phyloP scores from a whole-genome alignment of 345 rosid species.

The Adansonia digitata region DNA sequence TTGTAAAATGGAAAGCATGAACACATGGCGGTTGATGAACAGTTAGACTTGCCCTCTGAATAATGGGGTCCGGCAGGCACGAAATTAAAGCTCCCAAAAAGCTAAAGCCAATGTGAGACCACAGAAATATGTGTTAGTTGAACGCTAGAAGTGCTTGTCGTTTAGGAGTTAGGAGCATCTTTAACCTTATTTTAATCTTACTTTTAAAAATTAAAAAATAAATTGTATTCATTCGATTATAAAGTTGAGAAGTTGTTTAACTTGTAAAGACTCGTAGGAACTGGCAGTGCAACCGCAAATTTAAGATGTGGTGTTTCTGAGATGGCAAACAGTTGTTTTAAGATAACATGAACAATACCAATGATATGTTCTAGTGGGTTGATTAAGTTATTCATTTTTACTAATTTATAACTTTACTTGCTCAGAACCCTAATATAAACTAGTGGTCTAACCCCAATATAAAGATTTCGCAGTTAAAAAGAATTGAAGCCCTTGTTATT shows the following conservation, averaged over 20 bases:
- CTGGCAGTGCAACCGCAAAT: slow-evolving; percentile 23
- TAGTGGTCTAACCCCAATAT: neutral
- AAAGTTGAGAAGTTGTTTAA: slow-evolving; percentile 21
- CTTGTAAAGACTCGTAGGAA: slow-evolving; percentile 7
- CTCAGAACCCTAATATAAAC: neutral
- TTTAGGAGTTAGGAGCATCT: slow-evolving; percentile 1
- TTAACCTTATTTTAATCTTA: neutral
- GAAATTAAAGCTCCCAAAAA: neutral
- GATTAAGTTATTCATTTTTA: neutral
- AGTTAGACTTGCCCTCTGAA: slow-evolving; percentile 12
- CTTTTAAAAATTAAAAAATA: neutral
- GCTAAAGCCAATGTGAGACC: neutral
- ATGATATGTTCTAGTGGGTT: neutral
- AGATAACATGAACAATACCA: no score
- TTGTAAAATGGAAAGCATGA: neutral
- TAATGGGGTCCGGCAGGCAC: slow-evolving; percentile 16
- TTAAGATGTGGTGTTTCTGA: slow-evolving; percentile 11
- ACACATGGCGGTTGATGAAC: slow-evolving; percentile 22
- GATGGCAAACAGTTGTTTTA: neutral
- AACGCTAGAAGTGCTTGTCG: neutral
- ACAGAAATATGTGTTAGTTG: slow-evolving; percentile 23
- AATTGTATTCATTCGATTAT: neutral
- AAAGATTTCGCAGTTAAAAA: no score
- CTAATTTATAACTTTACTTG: neutral
- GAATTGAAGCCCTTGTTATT: no score